A percentile compares a stretch with the other conserved stretches of the same genome.
These are phyloP conservation scores for Yamadazyma kitorensis DNA, from an alignment of 805 yeast genomes.

Conservation along the genomic window DNA sequence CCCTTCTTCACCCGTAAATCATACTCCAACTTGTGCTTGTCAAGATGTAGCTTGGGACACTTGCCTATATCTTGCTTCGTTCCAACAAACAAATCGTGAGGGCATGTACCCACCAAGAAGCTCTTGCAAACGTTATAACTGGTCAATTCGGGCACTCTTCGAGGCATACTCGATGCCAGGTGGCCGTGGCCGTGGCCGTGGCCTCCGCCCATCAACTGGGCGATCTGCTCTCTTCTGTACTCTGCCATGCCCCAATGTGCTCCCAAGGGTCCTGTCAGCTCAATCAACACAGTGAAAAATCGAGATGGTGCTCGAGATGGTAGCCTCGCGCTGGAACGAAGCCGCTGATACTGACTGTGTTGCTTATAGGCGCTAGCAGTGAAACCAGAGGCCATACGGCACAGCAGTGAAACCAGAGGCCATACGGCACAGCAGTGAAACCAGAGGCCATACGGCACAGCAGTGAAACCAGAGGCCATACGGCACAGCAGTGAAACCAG, in stretches of 20 bases:
- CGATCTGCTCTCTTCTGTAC: slow-evolving; percentile 71
- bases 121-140: slow-evolving; percentile 66
- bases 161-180: slow-evolving; percentile 30
- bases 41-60: slow-evolving; percentile 74
- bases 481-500: too few species aligned
- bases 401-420: too few species aligned
- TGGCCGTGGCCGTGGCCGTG: too few species aligned
- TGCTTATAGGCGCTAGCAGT: too few species aligned
- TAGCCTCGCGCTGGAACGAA: too few species aligned
- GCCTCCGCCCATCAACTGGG: slow-evolving; percentile 77
- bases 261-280: not conserved
- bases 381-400: too few species aligned
- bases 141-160: slow-evolving; percentile 41
- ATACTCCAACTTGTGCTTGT: slow-evolving; percentile 70
- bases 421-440: too few species aligned
- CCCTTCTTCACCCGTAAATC: slow-evolving; percentile 45
- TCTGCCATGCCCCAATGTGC: slow-evolving; percentile 60
- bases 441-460: too few species aligned
- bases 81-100: slow-evolving; percentile 76
- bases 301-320: too few species aligned
- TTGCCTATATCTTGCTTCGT: slow-evolving; percentile 81
- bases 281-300: not conserved
- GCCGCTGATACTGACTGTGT: too few species aligned
- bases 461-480: too few species aligned
- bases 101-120: slow-evolving; percentile 82